Percentiles rank a stretch among this genome's conserved stretches.
Conservation (phyloP, 163 green algal species). For the Scenedesmus sp. region DNA sequence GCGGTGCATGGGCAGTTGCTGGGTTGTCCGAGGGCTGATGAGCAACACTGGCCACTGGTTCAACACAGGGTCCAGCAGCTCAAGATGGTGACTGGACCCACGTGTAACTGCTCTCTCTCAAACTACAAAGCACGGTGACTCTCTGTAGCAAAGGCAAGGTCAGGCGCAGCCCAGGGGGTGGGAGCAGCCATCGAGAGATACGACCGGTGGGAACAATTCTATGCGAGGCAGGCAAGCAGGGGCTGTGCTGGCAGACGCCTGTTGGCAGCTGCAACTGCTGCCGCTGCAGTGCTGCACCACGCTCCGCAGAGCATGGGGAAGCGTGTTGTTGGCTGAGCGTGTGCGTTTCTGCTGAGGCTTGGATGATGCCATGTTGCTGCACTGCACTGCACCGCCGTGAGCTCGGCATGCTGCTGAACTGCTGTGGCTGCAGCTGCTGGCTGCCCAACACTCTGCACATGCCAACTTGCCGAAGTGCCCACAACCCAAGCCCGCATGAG, state of each 20-base stretch:
- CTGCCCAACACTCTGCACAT: background rate
- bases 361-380: background rate
- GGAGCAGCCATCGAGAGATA: no score
- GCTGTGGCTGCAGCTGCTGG: background rate
- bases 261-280: no score
- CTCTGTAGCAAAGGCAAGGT: background rate
- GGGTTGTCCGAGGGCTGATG: background rate
- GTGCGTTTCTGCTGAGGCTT: background rate
- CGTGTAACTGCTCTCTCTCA: no score
- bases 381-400: no score
- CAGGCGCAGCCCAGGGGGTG: no score
- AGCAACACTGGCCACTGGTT: no score
- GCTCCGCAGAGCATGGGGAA: background rate
- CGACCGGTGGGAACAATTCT: no score
- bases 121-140: no score
- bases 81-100: background rate
- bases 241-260: no score
- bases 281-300: no score
- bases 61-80: conserved; percentile 37
- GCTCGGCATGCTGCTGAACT: background rate
- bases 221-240: no score
- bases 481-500: background rate
- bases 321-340: background rate
- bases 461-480: background rate
- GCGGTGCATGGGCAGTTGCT: background rate